A percentile compares a stretch with the other conserved stretches of the same genome.
phyloP scores from a whole-genome alignment of 2,329 filamentous ascomycete species.

The Apiospora arundinis region DNA sequence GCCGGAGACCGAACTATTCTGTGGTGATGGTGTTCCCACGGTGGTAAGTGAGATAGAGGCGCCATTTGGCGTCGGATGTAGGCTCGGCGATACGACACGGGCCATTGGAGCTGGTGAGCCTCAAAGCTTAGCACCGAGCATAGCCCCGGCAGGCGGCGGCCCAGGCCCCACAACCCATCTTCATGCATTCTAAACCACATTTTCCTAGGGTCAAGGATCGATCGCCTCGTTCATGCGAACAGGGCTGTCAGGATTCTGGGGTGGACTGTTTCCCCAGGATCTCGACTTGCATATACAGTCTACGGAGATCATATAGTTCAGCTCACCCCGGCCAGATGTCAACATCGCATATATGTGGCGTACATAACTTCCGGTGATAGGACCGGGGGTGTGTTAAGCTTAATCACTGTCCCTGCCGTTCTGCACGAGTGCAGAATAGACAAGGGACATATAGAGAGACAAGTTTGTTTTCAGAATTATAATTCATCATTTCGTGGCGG shows the following conservation, averaged over 20 bases:
- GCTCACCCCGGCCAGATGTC: neutral
- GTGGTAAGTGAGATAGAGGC: neutral
- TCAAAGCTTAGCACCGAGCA: conserved; percentile 6
- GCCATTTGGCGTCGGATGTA: neutral
- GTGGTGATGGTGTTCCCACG: neutral
- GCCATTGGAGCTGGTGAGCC: neutral
- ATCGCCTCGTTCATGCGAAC: neutral
- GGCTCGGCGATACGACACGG: neutral
- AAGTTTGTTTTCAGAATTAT: neutral
- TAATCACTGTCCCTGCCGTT: neutral
- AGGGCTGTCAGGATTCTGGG: neutral
- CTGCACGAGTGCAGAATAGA: neutral
- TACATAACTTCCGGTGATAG: neutral
- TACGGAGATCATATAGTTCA: conserved; percentile 3
- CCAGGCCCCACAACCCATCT: neutral
- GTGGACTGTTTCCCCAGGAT: neutral
- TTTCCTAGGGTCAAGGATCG: neutral
- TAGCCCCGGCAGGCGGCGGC: neutral
- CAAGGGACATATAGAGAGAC: neutral
- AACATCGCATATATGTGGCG: neutral
- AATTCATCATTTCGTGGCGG: conserved; percentile 9
- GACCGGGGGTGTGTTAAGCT: neutral
- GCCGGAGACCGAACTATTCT: neutral
- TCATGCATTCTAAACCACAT: neutral
- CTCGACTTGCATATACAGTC: neutral